Evolutionary conservation across 2,329 filamentous ascomycete species (phyloP), one percentile per base, ranked within the genome.

Genomic region (Hawksworthiomyces lignivorus): DNA sequence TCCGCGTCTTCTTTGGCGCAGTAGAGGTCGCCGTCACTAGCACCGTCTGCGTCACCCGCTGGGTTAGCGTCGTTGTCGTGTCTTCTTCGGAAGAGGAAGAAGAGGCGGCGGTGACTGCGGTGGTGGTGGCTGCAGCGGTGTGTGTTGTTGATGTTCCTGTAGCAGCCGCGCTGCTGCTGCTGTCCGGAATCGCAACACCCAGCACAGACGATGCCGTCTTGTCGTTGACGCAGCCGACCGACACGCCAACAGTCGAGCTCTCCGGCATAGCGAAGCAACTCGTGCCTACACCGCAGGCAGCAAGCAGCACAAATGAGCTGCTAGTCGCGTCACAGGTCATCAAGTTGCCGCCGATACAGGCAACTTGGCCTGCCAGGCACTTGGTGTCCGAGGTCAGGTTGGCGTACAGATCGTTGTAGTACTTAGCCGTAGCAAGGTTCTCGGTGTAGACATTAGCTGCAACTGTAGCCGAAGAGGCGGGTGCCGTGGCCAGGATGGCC

Each of bases 221-320:
- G 9, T 56, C 51, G 36, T 68, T 58, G 21, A 61, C 59, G 47
- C 76, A 80, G 3, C 62, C 65, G 19, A 80, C 59, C 40, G 62
- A 54, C 9, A 75, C 70, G 4, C 73, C 75, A 0, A 52, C 51
- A 0, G 62, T 63, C 10, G 56, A 66, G 28, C 63, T 67, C 63
- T 77, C 68, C 1, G 77, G 77, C 47, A 79, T 55, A 2, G 72
- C 76, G 36, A 67, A 71, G 56, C 76, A 80, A 36, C 60, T 56
- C 34, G 56, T 55, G 9, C 57, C 59, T 1, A 48, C 37, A 1
- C 29, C 31, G 22, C 57, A 60, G 30, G 68, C 68, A 9, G 56
- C 46, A 1, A 50, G 52, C 15, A 76, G 62, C 4, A 56, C 51
- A 50, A 72, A 79, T 0, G 50, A 53, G 15, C 68, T 67, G 5